Evolutionary conservation across 1,139 yeast species (phyloP), one percentile per base, ranked within the genome.

Genomic region (Chernovozyma aurita): DNA sequence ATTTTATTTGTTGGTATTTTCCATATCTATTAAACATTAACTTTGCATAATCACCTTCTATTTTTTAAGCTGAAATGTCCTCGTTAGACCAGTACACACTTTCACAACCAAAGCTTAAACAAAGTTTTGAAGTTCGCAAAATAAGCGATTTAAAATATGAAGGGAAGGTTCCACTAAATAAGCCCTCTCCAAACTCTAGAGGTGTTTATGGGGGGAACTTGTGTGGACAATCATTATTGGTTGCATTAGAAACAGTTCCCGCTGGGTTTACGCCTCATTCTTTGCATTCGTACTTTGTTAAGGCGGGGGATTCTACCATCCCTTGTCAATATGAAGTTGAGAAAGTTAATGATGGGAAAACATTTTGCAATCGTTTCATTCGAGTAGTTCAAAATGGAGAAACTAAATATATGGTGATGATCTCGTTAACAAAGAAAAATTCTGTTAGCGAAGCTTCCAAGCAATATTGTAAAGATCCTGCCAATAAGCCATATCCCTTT

Each of bases 361-460:
- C 47, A 42, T 84, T 79, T 50, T 64, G 72, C 32, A 80, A 82
- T 34, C 68, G 85, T 37, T 70, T 76, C 30, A 72, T 83, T 4
- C 63, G 65, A 32, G 85, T 80, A 0, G 61, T 58, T 30, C 88
- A 82, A 53, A 53, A 65, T 18, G 77, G 73, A 11, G 56, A 59
- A 15, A 50, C 78, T 35, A 70, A 72, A 27, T 80, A 73, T 49
- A 62, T 72, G 16, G 75, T 82, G 13, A 72, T 72, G 24, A 59
- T 80, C 6, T 72, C 87, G 3, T 71, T 78, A 31, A 63, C 74
- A 7, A 48, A 47, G 29, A 55, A 51, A 34, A 70, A 70, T 43
- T 58, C 67, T 1, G 47, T 48, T 34, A 41, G 44, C 16, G 59
- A 53, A 9, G 62, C 53, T 3, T 63, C 55, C 14, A 59, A 51